These are phyloP conservation scores for Ploettnerulaceae sp. DNA, from an alignment of 2,329 filamentous ascomycete species.

Conservation along the genomic window DNA sequence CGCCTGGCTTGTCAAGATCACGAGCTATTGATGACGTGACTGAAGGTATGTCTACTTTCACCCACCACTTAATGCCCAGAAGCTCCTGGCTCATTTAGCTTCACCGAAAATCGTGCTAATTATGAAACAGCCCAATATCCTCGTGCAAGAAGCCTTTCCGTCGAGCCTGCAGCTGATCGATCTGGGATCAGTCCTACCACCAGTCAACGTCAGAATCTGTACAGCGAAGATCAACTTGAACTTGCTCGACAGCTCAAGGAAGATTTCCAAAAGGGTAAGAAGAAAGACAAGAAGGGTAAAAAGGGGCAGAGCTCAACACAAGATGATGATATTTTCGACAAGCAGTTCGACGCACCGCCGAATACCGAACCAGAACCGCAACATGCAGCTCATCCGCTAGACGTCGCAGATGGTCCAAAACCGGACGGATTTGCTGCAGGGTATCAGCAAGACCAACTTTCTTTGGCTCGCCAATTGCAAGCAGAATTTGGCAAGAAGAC, in stretches of 20 bases:
- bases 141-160: conserved; percentile 29
- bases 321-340: conserved; percentile 14
- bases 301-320: conserved; percentile 12
- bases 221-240: conserved; percentile 29
- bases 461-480: conserved; percentile 28
- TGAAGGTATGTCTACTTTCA: no score
- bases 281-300: conserved; percentile 33
- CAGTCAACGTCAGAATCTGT: conserved; percentile 20
- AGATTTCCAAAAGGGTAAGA: conserved; percentile 27
- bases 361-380: neutral
- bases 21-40: conserved; percentile 18
- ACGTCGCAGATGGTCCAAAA: conserved; percentile 7
- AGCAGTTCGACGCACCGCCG: conserved; percentile 1
- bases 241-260: conserved; percentile 28
- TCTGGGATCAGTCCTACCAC: conserved; percentile 4
- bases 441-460: conserved; percentile 28
- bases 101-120: no score
- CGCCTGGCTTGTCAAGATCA: conserved; percentile 25
- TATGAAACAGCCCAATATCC: no score
- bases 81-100: no score
- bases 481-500: conserved; percentile 24
- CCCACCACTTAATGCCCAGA: no score
- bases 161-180: conserved; percentile 16
- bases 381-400: neutral
- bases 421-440: conserved; percentile 23